phyloP scores from a whole-genome alignment of 768 basidiomycete species.

The Russula sp. region DNA sequence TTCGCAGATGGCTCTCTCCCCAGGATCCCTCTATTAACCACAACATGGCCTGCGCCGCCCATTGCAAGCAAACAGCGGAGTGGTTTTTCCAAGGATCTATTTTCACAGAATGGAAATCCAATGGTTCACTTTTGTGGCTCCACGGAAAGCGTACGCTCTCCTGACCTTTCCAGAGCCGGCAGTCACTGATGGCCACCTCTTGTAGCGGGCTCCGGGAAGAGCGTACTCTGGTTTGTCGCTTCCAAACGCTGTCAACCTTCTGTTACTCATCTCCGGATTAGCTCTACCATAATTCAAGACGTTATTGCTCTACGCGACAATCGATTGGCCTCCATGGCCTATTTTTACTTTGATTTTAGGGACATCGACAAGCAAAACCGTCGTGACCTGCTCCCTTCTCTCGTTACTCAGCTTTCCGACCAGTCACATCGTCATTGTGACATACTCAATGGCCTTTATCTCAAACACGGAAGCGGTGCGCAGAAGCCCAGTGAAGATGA shows the following conservation, averaged over 20 bases:
- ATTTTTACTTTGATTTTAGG: constrained; percentile 6
- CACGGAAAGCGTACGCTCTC: constrained; percentile 1
- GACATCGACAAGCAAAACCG: background rate
- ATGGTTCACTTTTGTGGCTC: background rate
- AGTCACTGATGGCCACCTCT: background rate
- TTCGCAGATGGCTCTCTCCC: constrained; percentile 2
- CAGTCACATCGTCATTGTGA: background rate
- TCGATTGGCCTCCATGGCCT: background rate
- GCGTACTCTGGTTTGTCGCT: background rate
- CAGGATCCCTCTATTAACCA: background rate
- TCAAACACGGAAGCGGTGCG: background rate
- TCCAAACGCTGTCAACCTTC: background rate
- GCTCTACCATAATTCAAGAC: constrained; percentile 4
- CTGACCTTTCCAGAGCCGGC: too few relatives aligned
- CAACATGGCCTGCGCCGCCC: background rate
- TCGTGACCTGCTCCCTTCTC: background rate
- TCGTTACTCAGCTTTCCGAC: background rate
- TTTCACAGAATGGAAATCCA: background rate
- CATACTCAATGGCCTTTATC: background rate
- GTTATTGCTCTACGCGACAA: background rate
- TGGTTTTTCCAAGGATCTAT: constrained; percentile 1
- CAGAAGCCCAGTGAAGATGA: background rate
- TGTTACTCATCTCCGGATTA: background rate
- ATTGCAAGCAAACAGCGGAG: background rate
- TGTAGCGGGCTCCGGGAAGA: constrained; percentile 3